phyloP scores from a whole-genome alignment of 2,329 filamentous ascomycete species.

The Aspergillus pseudoterreus region DNA sequence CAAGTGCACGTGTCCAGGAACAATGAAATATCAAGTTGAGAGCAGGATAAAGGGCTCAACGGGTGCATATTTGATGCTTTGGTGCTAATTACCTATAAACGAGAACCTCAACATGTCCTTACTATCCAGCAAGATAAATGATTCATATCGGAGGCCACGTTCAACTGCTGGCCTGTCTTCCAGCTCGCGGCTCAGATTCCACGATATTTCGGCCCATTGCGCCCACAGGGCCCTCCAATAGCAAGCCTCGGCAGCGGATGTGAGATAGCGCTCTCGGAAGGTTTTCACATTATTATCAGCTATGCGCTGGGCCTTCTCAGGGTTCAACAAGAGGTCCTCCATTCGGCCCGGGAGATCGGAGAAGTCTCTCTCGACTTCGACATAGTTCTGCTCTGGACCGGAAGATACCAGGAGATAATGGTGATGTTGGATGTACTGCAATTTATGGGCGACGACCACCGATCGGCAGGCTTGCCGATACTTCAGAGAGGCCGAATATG shows the following conservation, averaged over 20 bases:
- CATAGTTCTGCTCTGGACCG: constrained; percentile 45
- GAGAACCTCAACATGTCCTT: constrained; percentile 21
- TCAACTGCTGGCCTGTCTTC: constrained; percentile 10
- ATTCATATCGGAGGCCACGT: constrained; percentile 26
- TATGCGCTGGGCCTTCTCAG: constrained; percentile 39
- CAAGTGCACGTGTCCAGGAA: too few relatives aligned
- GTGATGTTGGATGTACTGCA: constrained; percentile 47
- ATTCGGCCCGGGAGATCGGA: constrained; percentile 47
- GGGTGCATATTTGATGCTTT: too few relatives aligned
- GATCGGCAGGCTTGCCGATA: constrained; percentile 48
- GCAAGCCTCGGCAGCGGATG: constrained; percentile 48
- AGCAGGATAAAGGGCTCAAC: too few relatives aligned
- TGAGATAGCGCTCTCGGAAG: constrained; percentile 49
- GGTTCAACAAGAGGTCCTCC: constrained; percentile 33
- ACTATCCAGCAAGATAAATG: constrained; percentile 27
- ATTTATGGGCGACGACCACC: constrained; percentile 44
- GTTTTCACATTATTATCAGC: constrained; percentile 43
- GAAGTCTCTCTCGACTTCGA: constrained; percentile 49
- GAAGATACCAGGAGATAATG: constrained; percentile 39
- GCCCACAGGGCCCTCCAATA: constrained; percentile 45
- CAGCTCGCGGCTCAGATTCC: constrained; percentile 21
- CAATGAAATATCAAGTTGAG: too few relatives aligned
- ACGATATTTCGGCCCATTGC: constrained; percentile 15
- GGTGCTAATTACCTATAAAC: background rate
- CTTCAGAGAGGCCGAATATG: constrained; percentile 48